These are phyloP conservation scores for Boechera stricta DNA, from an alignment of 345 rosid genomes.

Conservation along the genomic window DNA sequence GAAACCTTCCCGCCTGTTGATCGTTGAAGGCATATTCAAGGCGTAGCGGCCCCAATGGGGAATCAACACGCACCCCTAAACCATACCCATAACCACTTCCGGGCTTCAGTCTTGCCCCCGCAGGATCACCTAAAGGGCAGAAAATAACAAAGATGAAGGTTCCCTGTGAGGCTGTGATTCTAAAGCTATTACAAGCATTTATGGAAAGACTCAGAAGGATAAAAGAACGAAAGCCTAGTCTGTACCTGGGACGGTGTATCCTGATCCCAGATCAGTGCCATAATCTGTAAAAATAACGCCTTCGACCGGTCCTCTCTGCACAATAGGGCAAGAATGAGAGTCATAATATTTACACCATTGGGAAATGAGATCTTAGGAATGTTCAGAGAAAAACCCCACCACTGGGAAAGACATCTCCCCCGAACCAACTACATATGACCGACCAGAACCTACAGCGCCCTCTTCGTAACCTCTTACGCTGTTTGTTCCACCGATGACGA, in stretches of 20 bases:
- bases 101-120: conserved; percentile 89
- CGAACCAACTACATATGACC: conserved; percentile 85
- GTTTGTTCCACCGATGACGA: conserved; percentile 91
- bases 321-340: conserved; percentile 16
- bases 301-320: conserved; percentile 84
- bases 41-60: conserved; percentile 85
- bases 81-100: conserved; percentile 96
- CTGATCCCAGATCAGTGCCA: conserved; percentile 93
- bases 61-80: conserved; percentile 82
- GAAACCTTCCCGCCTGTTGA: conserved; percentile 66
- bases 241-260: conserved; percentile 79
- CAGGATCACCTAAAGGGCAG: conserved; percentile 75
- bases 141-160: conserved; percentile 28
- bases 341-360: conserved; percentile 52
- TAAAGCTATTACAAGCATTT: background rate
- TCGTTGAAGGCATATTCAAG: conserved; percentile 91
- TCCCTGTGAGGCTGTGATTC: background rate
- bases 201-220: conserved; percentile 18
- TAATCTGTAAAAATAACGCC: conserved; percentile 87
- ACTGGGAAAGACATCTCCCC: conserved; percentile 87
- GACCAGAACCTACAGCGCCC: conserved; percentile 96
- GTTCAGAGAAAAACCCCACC: conserved; percentile 55
- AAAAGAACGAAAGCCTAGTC: background rate
- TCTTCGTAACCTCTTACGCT: conserved; percentile 98
- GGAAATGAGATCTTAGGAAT: conserved; percentile 24